Evolutionary conservation across 345 rosid genomes (phyloP).

Genomic region (Crucihimalaya himalaica): DNA sequence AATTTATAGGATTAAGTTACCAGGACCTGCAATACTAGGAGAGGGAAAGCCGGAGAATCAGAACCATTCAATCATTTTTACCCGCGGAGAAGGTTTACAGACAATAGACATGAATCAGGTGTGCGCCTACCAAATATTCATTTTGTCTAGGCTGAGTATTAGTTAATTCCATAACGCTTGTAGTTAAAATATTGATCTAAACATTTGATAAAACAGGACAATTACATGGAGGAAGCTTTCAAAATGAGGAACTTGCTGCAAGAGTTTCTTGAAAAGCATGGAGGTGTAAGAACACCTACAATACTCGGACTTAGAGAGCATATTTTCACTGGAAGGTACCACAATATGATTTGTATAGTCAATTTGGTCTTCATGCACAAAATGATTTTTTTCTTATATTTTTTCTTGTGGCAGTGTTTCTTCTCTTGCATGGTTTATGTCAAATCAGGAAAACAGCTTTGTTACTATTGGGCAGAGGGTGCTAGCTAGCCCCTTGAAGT

Average conservation of each 20-base stretch:
- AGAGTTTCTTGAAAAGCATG: slow-evolving; percentile 70
- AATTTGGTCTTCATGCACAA: slow-evolving; percentile 33
- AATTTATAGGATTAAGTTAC: slow-evolving; percentile 59
- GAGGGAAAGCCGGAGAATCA: slow-evolving; percentile 72
- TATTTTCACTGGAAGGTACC: slow-evolving; percentile 83
- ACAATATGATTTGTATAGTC: not conserved
- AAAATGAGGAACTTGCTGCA: slow-evolving; percentile 82
- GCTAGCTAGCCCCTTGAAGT: slow-evolving; percentile 74
- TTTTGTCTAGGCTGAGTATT: not conserved
- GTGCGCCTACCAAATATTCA: slow-evolving; percentile 26
- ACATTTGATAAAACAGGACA: slow-evolving; percentile 48
- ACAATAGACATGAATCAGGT: slow-evolving; percentile 74
- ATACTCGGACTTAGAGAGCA: slow-evolving; percentile 82
- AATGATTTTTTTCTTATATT: slow-evolving; percentile 18
- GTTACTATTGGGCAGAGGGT: slow-evolving; percentile 83
- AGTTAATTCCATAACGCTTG: not conserved
- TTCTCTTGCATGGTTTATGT: slow-evolving; percentile 92
- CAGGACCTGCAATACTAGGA: slow-evolving; percentile 61
- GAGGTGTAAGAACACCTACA: slow-evolving; percentile 68
- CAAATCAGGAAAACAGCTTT: slow-evolving; percentile 81
- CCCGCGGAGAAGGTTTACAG: slow-evolving; percentile 65
- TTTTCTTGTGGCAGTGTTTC: slow-evolving; percentile 68
- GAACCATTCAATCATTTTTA: slow-evolving; percentile 62
- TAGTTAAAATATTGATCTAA: not conserved
- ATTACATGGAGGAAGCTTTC: slow-evolving; percentile 83